Conservation (phyloP, 1,139 yeast genomes). For the Sugiyamaella sp. region DNA sequence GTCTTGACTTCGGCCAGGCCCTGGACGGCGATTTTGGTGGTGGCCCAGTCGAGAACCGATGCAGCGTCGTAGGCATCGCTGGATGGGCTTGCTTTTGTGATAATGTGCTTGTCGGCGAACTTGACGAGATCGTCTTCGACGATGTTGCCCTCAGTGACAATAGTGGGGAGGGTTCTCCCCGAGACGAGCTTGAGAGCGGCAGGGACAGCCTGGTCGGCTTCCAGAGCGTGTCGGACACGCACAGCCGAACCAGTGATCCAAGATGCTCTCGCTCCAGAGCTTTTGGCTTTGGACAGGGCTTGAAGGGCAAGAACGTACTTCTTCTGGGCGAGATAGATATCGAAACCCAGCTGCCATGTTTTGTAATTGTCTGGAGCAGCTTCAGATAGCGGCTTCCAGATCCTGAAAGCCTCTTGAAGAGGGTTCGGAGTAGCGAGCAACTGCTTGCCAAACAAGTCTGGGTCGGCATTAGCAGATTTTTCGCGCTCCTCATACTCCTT, state of each 20-base stretch:
- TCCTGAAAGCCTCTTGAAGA: conserved; percentile 44
- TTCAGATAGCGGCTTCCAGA: conserved; percentile 43
- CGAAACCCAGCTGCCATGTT: conserved; percentile 49
- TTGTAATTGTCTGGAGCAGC: conserved; percentile 38
- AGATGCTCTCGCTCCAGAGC: conserved; percentile 36
- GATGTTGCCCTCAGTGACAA: conserved; percentile 36
- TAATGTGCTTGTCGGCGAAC: conserved; percentile 34
- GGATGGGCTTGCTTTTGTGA: too few species aligned
- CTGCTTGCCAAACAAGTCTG: conserved; percentile 50
- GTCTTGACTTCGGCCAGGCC: not conserved
- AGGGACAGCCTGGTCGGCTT: conserved; percentile 34
- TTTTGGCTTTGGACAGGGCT: conserved; percentile 46
- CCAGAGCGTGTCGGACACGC: conserved; percentile 35
- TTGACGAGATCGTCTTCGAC: conserved; percentile 30
- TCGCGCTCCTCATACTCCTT: conserved; percentile 44
- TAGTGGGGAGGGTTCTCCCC: conserved; percentile 37
- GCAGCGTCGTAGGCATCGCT: too few species aligned
- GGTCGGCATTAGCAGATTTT: conserved; percentile 46
- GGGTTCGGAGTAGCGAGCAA: conserved; percentile 46
- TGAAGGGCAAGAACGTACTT: conserved; percentile 53
- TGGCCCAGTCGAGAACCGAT: not conserved
- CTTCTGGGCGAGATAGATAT: conserved; percentile 47
- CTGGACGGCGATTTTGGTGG: not conserved
- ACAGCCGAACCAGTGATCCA: conserved; percentile 38
- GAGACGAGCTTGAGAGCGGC: conserved; percentile 41